Evolutionary conservation across 2,329 filamentous ascomycete genomes (phyloP), one percentile per base, ranked within the genome.

Genomic region (Apiospora saccharicola): DNA sequence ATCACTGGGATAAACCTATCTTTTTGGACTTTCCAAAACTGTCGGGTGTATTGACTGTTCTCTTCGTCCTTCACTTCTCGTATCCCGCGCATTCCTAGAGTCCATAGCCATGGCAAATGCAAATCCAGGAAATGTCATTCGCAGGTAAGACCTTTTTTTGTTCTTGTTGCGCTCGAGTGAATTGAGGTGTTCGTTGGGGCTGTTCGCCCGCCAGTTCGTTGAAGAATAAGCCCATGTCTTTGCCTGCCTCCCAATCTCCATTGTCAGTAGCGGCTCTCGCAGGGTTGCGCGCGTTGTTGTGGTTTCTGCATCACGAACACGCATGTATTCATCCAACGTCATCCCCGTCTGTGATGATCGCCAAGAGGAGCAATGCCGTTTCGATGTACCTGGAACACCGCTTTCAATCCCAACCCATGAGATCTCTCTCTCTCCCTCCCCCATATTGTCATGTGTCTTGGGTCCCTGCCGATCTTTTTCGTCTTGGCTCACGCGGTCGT

Each of bases 41-140:
- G 57, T 22, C 41, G 37, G 57, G 34, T 37, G 57, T 41, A 64
- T 64, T 57, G 19, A 64, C 41, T 57, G 19, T 37, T 64, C 22
- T n/a, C n/a, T 41, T 64, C 57, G 57, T 41, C 57, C 57, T 41
- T 64, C 34, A 4, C 34, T 41, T 19, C 34, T 13, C 67, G 43
- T 37, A 47, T 46, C 41, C 67, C 44, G 41, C 67, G 67, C 67
- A 68, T 68, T 68, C 44, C 67, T 44, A 68, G n/a, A 46, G 44
- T 68, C 67, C 41, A 68, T 34, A 68, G 43, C 67, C 67, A 70
- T 70, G 68, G 68, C 68, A 74, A 80, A 75, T 74, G 75, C 79
- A 71, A 77, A 76, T 74, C 74, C 79, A 71, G 81, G 81, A 72
- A 85, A 85, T 81, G 83, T 85, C 73, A 85, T 85, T 79, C 82